Conservation (phyloP, 805 yeast genomes). For the Candida rishiriensis region DNA sequence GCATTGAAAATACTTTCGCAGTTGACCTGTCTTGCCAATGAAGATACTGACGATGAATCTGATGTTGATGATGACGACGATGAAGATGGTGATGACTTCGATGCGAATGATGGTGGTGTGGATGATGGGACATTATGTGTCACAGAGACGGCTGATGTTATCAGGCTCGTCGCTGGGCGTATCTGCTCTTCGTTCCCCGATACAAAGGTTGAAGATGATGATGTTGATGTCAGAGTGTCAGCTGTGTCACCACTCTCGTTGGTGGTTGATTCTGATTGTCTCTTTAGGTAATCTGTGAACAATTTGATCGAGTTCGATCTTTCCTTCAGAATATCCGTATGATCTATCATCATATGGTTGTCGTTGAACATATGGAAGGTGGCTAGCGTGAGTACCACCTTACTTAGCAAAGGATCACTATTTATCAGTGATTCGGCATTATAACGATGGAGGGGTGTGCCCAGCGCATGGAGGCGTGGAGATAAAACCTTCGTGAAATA, state of each 20-base stretch:
- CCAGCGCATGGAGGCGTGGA: conserved; percentile 23
- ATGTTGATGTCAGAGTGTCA: not conserved
- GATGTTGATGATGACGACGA: not conserved
- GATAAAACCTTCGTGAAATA: conserved; percentile 21
- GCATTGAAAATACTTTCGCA: conserved; percentile 16
- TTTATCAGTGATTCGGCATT: conserved; percentile 1
- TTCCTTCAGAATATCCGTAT: conserved; percentile 5
- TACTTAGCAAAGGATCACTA: conserved; percentile 14
- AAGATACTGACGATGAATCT: not conserved
- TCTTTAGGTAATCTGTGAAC: conserved; percentile 8
- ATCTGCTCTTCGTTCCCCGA: not conserved
- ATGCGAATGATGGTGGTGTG: no score
- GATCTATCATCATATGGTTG: conserved; percentile 3
- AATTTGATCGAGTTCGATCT: conserved; percentile 14
- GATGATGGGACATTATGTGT: not conserved
- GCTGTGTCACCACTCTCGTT: not conserved
- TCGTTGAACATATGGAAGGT: conserved; percentile 19
- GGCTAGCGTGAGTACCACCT: conserved; percentile 18
- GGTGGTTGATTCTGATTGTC: not conserved
- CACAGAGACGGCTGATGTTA: not conserved
- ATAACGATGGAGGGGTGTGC: conserved; percentile 8
- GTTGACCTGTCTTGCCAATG: not conserved
- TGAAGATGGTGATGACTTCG: not conserved
- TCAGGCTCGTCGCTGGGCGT: not conserved
- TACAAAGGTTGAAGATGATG: not conserved